Base-by-base conservation (phyloP, 163 green algal genomes). In the Chloromonas sp. region DNA sequence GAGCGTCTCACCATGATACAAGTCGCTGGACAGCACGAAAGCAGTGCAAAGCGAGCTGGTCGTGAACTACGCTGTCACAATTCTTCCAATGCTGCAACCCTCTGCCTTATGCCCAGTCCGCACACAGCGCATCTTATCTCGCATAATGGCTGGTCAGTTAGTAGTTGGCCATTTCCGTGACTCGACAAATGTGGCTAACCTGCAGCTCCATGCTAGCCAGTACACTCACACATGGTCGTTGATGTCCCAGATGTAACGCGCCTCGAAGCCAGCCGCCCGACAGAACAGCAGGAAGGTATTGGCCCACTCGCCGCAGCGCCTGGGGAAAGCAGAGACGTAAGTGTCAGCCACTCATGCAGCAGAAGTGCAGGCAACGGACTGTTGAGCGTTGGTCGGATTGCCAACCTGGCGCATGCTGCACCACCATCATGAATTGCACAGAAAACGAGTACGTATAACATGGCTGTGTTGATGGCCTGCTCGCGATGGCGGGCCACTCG, bases 211-310 rank as follows among this genome's bases (percentile, higher is more conserved):
- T 59, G 78, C 2, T 14, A 70, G 58, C 58, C 5, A 58, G 57
- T 8, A 70, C 1, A 82, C 58, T 1, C 85, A 88, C 14, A 88
- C 85, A 76, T 88, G 85, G 81, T 88, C 85, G 0, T 74, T 62
- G 80, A 81, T 83, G 81, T 90, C 87, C 3, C 57, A 66, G 60
- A 90, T 85, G 80, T 87, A 86, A 14, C 87, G 87, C 1, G 81
- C 83, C 0, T 86, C 86, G 14, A 90, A 82, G 58, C 84, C 87
- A 84, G 86, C 81, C 2, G 83, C 84, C 13, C 83, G n/a, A 70
- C 87, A 90, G 84, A 85, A 85, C 15, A 88, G 84, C 66, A 87
- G 84, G 84, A 90, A 90, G 5, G 79, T 81, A 78, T 90, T 90
- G 11, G 87, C 87, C 87, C 87, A 90, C 83, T 90, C 87, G 11